Evolutionary conservation across 768 basidiomycete species (phyloP), one percentile per base, ranked within the genome.

Genomic region (Pisolithus orientalis): DNA sequence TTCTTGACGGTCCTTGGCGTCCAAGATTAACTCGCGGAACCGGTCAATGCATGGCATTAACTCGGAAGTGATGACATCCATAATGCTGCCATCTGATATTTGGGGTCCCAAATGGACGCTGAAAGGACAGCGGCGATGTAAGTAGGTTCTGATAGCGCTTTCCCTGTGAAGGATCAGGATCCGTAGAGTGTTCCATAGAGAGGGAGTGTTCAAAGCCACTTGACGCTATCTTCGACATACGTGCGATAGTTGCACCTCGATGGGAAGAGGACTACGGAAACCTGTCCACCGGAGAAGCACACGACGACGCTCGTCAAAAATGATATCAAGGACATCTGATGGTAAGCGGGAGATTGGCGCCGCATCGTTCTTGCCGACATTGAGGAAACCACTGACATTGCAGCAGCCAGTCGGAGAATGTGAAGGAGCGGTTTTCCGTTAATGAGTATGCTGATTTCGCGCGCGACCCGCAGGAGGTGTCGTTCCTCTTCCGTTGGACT

Each of bases 101-200:
- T 60, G 52, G 46, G 66, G 71, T 5, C 62, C 61, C 39, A 71
- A 53, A 21, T 70, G 68, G 29, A 71, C 53, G 50, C 63, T 62
- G 14, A 71, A 64, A 28, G 60, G 66, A 42, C 60, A 61, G 50
- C 70, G 67, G 38, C 71, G 59, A 17, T 62, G 54, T 3, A 72
- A 50, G 52, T 71, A 71, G 6, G 59, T 50, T 47, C 53, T 59
- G 40, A 72, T 53, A 31, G 65, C 61, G 39, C 49, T 48, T 11
- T 65, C 62, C 25, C 58, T 58, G 56, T 62, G 65, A 34, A 67
- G 62, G 32, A 67, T 62, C n/a, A 63, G 62, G 31, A 67, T 55
- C 46, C 64, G 65, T 48, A 70, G 69, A 32, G 62, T 54, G 9
- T 67, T 65, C 71, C 69, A 71, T n/a, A 72, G 54, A 25, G 67